Base-by-base conservation (phyloP, 2,329 filamentous ascomycete genomes). In the Colletotrichum somersetense region DNA sequence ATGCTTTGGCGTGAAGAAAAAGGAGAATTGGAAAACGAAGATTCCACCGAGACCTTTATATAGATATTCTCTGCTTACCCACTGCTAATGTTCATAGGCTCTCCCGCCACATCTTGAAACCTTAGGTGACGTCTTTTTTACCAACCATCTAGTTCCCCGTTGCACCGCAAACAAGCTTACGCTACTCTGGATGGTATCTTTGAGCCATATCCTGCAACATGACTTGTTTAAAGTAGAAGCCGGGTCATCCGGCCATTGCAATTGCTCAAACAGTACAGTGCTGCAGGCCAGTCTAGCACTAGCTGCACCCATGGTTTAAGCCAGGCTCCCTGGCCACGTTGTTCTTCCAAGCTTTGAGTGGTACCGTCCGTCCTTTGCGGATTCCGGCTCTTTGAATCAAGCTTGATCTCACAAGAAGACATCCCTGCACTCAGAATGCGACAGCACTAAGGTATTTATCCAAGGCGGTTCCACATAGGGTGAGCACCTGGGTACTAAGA, bases 271-370 rank as follows among this genome's bases (percentile, higher is more conserved):
- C 35, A 11, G 8, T 10, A 38, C 68, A 52, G 65, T 66, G 58
- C 57, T 46, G 58, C 44, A 59, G 52, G 30, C 58, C 11, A 18
- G 68, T 65, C 50, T 59, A 42, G 65, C 52, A 53, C 58, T 35
- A 46, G 65, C 35, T 58, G 65, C 65, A 48, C 14, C 40, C 33
- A 40, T 63, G 52, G 65, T 44, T 68, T 71, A 63, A 44, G 44
- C 53, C 69, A 52, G 69, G 23, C 14, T 68, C 4, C 42, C 65
- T 30, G 56, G 35, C 58, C 58, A 52, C 64, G 59, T 67, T 38
- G 30, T 66, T 46, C 44, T 68, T 68, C 67, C 69, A 63, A 68
- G 35, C 65, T 67, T 68, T 48, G 63, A 58, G 53, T 44, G 68
- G 33, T 48, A 58, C 35, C 52, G 8, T 11, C 11, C 16, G 26